phyloP scores from a whole-genome alignment of 345 rosid genomes.

The Litchi chinensis region DNA sequence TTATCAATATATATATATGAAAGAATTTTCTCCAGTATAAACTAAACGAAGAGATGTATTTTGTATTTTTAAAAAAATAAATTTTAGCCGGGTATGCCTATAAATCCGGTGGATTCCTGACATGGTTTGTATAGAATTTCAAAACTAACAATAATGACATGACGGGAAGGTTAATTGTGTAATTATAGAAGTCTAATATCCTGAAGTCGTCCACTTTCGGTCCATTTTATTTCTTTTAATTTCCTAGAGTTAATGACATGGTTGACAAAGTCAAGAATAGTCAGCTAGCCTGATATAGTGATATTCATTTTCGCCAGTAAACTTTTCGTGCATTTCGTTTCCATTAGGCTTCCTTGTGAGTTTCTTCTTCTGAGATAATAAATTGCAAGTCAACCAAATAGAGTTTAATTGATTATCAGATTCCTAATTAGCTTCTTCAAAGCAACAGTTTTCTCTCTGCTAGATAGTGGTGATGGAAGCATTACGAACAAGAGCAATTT shows the following conservation, averaged over 20 bases:
- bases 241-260: not conserved
- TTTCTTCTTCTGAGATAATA: not conserved
- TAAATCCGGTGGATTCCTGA: too few species aligned
- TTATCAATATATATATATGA: too few species aligned
- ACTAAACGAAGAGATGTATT: too few species aligned
- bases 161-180: not conserved
- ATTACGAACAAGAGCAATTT: not conserved
- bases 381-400: not conserved
- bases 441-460: not conserved
- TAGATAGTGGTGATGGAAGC: not conserved
- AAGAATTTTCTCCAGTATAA: too few species aligned
- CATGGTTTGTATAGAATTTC: too few species aligned
- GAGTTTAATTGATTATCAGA: too few species aligned
- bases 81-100: too few species aligned
- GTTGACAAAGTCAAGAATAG: not conserved
- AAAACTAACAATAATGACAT: too few species aligned
- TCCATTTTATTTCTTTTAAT: not conserved
- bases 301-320: not conserved
- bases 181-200: not conserved
- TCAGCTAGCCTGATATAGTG: not conserved
- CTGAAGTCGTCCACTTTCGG: not conserved
- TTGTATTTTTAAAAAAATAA: too few species aligned
- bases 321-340: not conserved
- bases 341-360: not conserved
- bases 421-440: not conserved